These are phyloP conservation scores for Lycium barbarum DNA, from an alignment of 257 asterid genomes.

Conservation along the genomic window DNA sequence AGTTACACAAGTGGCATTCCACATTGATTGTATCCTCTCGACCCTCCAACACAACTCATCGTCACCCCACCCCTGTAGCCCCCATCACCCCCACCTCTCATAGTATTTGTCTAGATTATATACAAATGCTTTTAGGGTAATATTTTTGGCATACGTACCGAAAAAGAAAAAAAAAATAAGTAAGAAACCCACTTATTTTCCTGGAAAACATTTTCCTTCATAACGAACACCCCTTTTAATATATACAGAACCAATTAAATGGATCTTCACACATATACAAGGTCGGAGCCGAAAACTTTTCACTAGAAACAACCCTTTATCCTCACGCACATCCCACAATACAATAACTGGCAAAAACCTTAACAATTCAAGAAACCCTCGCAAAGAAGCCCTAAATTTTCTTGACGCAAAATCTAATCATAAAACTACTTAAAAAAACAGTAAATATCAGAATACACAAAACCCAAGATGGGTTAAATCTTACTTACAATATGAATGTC, in stretches of 20 bases:
- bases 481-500: conserved; percentile 88
- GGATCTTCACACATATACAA: background rate
- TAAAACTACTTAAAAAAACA: background rate
- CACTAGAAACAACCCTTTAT: background rate
- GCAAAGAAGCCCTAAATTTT: conserved; percentile 38
- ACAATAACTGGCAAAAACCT: background rate
- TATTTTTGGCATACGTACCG: too few species aligned
- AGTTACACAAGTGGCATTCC: too few species aligned
- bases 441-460: background rate
- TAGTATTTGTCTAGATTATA: too few species aligned
- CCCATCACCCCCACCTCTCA: too few species aligned
- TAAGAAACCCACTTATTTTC: too few species aligned
- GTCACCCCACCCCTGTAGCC: too few species aligned
- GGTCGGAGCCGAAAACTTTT: background rate
- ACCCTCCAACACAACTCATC: too few species aligned
- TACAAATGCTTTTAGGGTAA: too few species aligned
- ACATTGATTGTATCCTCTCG: too few species aligned
- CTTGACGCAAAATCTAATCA: conserved; percentile 22
- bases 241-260: background rate
- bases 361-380: conserved; percentile 46
- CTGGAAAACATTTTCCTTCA: too few species aligned
- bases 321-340: background rate
- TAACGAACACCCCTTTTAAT: too few species aligned
- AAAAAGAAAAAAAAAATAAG: too few species aligned
- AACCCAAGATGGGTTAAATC: conserved; percentile 18